Evolutionary conservation across 805 yeast species (phyloP).

Genomic region (Sugiyamaella floridensis): DNA sequence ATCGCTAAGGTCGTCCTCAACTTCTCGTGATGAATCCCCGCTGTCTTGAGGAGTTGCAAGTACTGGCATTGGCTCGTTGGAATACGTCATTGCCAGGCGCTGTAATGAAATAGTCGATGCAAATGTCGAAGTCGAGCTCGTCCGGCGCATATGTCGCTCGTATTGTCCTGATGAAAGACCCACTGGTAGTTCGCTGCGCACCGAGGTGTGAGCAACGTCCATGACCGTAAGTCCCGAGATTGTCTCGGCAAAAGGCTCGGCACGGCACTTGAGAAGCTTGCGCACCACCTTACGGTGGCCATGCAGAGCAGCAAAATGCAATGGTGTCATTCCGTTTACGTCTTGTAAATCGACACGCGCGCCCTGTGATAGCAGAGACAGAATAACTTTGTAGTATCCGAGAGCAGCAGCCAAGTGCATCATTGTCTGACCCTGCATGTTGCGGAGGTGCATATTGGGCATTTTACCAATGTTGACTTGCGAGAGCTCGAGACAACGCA

Average conservation of each 20-base stretch:
- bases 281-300: constrained; percentile 67
- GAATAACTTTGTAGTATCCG: constrained; percentile 58
- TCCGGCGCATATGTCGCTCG: constrained; percentile 8
- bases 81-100: not conserved
- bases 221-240: constrained; percentile 39
- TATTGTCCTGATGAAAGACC: constrained; percentile 24
- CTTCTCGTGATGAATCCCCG: constrained; percentile 12
- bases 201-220: constrained; percentile 25
- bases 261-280: constrained; percentile 56
- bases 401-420: constrained; percentile 78
- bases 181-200: constrained; percentile 13
- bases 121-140: constrained; percentile 19
- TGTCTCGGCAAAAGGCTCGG: constrained; percentile 48
- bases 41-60: constrained; percentile 8
- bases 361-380: constrained; percentile 57
- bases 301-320: constrained; percentile 76
- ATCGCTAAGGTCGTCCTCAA: constrained; percentile 27
- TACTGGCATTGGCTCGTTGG: not conserved
- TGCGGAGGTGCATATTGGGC: constrained; percentile 47
- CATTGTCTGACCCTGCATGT: constrained; percentile 75
- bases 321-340: constrained; percentile 76
- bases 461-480: constrained; percentile 51
- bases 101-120: constrained; percentile 14
- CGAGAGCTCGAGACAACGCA: constrained; percentile 18
- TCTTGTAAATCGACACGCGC: constrained; percentile 62